Percentiles rank a stretch among this genome's conserved stretches.
phyloP scores from a whole-genome alignment of 2,329 filamentous ascomycete species.

The Fusarium oxysporum region DNA sequence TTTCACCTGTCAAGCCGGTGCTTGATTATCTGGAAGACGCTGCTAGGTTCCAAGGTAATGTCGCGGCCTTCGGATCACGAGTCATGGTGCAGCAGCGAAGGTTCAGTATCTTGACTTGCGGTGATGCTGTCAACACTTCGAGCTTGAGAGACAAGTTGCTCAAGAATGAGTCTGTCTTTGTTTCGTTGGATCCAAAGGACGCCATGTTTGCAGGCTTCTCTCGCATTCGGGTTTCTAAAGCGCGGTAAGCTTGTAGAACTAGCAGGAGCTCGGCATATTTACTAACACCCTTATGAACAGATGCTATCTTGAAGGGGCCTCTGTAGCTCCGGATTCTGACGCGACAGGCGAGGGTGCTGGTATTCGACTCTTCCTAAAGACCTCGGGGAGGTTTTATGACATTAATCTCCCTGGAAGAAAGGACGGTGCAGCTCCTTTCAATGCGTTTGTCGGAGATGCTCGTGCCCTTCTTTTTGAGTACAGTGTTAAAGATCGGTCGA shows the following conservation, averaged over 20 bases:
- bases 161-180: not conserved
- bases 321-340: not conserved
- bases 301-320: not conserved
- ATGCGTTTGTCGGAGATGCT: not conserved
- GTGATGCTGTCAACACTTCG: not conserved
- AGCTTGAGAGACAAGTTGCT: not conserved
- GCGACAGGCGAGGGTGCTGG: not conserved
- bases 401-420: not conserved
- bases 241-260: not conserved
- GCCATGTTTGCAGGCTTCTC: not conserved
- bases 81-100: not conserved
- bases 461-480: not conserved
- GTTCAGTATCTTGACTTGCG: not conserved
- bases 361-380: not conserved
- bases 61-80: not conserved
- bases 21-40: not conserved
- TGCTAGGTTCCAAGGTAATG: not conserved
- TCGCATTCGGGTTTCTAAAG: not conserved
- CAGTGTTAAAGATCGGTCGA: not conserved
- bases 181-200: not conserved
- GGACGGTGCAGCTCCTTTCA: not conserved
- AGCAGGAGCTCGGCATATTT: not conserved
- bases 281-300: not conserved
- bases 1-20: not conserved
- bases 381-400: not conserved